phyloP scores from a whole-genome alignment of 2,329 filamentous ascomycete species.

The Diaporthe batatas region DNA sequence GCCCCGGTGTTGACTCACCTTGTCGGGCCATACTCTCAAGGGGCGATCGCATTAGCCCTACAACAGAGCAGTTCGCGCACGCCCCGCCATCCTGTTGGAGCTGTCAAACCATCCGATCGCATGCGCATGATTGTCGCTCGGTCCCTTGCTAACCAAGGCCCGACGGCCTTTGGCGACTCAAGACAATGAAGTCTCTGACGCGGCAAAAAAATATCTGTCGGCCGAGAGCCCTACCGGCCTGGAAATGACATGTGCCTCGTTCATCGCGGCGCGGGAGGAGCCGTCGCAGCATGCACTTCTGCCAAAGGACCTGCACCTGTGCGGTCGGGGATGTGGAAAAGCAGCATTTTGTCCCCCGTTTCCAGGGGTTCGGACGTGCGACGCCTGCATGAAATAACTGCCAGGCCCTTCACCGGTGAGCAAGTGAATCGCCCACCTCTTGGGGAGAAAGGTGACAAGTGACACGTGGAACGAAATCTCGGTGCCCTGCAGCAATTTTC shows the following conservation, averaged over 20 bases:
- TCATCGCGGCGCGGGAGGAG: slow-evolving; percentile 40
- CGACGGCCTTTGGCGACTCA: neutral
- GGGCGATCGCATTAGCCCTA: slow-evolving; percentile 8
- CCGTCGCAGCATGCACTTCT: slow-evolving; percentile 37
- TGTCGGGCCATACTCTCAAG: neutral
- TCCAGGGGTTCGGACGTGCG: slow-evolving; percentile 33
- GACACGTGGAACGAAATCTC: slow-evolving; percentile 34
- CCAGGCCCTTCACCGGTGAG: slow-evolving; percentile 39
- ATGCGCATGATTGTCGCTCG: slow-evolving; percentile 2
- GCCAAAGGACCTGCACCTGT: slow-evolving; percentile 23
- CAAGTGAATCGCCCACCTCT: slow-evolving; percentile 36
- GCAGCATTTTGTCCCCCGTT: slow-evolving; percentile 34
- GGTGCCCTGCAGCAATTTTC: slow-evolving; percentile 33
- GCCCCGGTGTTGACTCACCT: slow-evolving; percentile 5
- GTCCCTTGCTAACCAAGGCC: slow-evolving; percentile 16
- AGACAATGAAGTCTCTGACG: slow-evolving; percentile 9
- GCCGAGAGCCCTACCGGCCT: slow-evolving; percentile 10
- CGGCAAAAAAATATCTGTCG: slow-evolving; percentile 10
- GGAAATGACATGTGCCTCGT: slow-evolving; percentile 28
- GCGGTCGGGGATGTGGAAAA: slow-evolving; percentile 36
- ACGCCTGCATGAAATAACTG: slow-evolving; percentile 39
- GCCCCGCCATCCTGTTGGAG: slow-evolving; percentile 7
- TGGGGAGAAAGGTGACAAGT: slow-evolving; percentile 35
- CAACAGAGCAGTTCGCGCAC: slow-evolving; percentile 5
- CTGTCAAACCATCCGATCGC: slow-evolving; percentile 31